Conservation (phyloP, 129 eudicot species). For the Rutidosis leptorrhynchoides region DNA sequence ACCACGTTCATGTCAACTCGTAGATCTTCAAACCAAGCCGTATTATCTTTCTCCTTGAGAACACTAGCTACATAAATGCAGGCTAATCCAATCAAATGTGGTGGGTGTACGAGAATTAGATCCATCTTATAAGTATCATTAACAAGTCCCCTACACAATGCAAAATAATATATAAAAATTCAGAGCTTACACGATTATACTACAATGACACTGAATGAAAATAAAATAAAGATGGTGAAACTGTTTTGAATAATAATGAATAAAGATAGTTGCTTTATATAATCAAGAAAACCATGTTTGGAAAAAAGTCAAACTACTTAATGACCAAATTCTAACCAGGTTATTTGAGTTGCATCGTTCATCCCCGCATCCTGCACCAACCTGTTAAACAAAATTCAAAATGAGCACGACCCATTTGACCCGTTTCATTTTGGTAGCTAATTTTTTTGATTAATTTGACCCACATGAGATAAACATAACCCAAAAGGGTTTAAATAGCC, state of each 20-base stretch:
- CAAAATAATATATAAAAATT: background rate
- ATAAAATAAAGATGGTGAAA: background rate
- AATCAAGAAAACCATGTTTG: background rate
- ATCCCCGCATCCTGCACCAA: conserved; percentile 91
- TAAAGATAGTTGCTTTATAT: background rate
- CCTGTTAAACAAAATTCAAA: conserved; percentile 36
- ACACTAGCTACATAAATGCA: conserved; percentile 89
- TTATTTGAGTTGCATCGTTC: conserved; percentile 78
- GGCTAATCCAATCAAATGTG: conserved; percentile 87
- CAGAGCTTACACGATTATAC: background rate
- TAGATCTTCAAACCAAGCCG: conserved; percentile 98
- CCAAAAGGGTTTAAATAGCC: background rate
- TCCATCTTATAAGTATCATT: conserved; percentile 98
- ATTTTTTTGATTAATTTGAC: no score
- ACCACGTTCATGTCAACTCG: conserved; percentile 95
- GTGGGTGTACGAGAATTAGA: conserved; percentile 84
- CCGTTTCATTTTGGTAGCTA: no score
- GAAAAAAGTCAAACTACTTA: conserved; percentile 14
- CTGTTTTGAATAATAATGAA: conserved; percentile 7
- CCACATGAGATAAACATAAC: background rate
- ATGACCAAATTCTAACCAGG: conserved; percentile 52
- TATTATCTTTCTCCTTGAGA: conserved; percentile 78
- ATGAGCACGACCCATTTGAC: background rate
- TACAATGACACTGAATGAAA: background rate
- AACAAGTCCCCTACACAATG: conserved; percentile 71